These are phyloP conservation scores for Colletotrichum lini DNA, from an alignment of 2,329 filamentous ascomycete species.

Conservation along the genomic window DNA sequence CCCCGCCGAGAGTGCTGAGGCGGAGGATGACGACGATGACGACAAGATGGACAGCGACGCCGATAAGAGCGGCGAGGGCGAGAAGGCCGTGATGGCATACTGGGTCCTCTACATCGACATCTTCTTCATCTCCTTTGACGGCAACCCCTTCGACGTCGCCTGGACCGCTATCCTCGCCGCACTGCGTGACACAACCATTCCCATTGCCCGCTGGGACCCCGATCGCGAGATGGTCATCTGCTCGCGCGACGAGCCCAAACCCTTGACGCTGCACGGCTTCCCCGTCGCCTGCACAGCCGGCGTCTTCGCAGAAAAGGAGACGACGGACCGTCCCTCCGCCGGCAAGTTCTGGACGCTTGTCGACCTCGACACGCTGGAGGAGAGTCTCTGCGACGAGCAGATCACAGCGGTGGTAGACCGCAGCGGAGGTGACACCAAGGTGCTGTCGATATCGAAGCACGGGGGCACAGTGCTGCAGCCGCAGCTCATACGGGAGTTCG, in stretches of 20 bases:
- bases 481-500: slow-evolving; percentile 72
- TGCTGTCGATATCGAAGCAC: slow-evolving; percentile 84
- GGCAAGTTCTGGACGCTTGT: slow-evolving; percentile 81
- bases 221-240: slow-evolving; percentile 87
- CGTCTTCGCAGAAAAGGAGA: slow-evolving; percentile 79
- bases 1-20: slow-evolving; percentile 62
- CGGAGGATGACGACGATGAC: slow-evolving; percentile 57
- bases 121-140: slow-evolving; percentile 93
- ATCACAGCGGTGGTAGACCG: slow-evolving; percentile 86
- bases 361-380: slow-evolving; percentile 93
- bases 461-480: slow-evolving; percentile 81
- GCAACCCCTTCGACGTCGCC: slow-evolving; percentile 91
- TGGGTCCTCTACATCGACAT: slow-evolving; percentile 97
- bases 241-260: slow-evolving; percentile 68
- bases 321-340: slow-evolving; percentile 58
- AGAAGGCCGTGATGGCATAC: slow-evolving; percentile 79
- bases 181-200: slow-evolving; percentile 82
- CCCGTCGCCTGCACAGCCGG: slow-evolving; percentile 85
- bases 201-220: slow-evolving; percentile 84
- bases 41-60: slow-evolving; percentile 53
- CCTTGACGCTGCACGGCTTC: slow-evolving; percentile 73
- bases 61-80: slow-evolving; percentile 43
- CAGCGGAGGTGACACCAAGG: slow-evolving; percentile 64
- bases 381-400: slow-evolving; percentile 85
- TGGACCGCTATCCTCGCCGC: slow-evolving; percentile 90